A percentile compares a stretch with the other conserved stretches of the same genome.
These are phyloP conservation scores for Pseudogymnoascus sp. DNA, from an alignment of 2,329 filamentous ascomycete genomes.

Conservation along the genomic window DNA sequence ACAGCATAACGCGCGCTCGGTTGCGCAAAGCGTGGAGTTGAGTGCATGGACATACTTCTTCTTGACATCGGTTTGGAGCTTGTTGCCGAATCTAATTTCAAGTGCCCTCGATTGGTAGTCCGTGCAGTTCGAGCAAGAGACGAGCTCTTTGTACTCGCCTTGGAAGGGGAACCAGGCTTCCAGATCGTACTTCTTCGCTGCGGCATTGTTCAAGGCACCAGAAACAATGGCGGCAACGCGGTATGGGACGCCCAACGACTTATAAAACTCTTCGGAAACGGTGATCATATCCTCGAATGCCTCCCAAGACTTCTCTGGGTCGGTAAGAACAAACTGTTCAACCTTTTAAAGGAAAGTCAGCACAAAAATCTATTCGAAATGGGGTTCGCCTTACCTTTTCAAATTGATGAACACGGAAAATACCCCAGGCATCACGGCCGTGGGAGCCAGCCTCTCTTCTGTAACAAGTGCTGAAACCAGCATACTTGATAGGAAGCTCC, in stretches of 20 bases:
- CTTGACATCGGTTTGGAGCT: slow-evolving; percentile 73
- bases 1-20: slow-evolving; percentile 87
- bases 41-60: slow-evolving; percentile 95
- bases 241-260: slow-evolving; percentile 82
- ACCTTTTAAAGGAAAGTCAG: slow-evolving; percentile 40
- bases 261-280: slow-evolving; percentile 89
- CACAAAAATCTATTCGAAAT: neutral
- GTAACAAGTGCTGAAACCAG: slow-evolving; percentile 92
- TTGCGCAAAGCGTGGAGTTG: slow-evolving; percentile 85
- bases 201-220: slow-evolving; percentile 86
- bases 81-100: slow-evolving; percentile 84
- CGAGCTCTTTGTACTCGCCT: slow-evolving; percentile 96
- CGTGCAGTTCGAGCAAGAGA: slow-evolving; percentile 95
- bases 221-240: slow-evolving; percentile 90
- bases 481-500: slow-evolving; percentile 85
- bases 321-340: slow-evolving; percentile 72
- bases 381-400: slow-evolving; percentile 58
- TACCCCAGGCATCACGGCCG: slow-evolving; percentile 91
- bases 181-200: slow-evolving; percentile 88
- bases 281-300: slow-evolving; percentile 89
- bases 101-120: slow-evolving; percentile 94
- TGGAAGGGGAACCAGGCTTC: slow-evolving; percentile 97
- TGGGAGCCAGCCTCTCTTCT: slow-evolving; percentile 90
- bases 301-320: slow-evolving; percentile 88
- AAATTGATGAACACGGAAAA: slow-evolving; percentile 97